Conservation (phyloP, 2,329 filamentous ascomycete genomes). For the Ophiostoma perfectum region DNA sequence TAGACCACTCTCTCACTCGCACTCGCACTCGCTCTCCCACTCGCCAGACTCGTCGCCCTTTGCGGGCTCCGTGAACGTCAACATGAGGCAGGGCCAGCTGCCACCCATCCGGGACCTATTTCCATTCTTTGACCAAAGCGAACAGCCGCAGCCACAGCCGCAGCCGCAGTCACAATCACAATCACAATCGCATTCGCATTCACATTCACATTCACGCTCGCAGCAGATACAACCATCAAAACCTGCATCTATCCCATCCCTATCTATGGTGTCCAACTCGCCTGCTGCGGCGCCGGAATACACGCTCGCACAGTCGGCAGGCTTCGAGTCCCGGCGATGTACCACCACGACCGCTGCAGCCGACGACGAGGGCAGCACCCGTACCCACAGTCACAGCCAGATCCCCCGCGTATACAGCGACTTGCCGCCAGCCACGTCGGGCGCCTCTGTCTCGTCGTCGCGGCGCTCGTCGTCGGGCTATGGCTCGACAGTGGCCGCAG, state of each 20-base stretch:
- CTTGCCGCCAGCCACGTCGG: not conserved
- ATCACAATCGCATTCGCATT: not conserved
- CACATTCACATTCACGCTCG: not conserved
- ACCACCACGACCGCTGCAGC: no score
- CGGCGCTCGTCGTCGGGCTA: conserved; percentile 9
- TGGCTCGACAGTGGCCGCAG: not conserved
- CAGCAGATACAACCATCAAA: no score
- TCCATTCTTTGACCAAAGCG: not conserved
- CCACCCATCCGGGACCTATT: not conserved
- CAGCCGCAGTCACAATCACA: not conserved
- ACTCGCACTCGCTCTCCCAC: not conserved
- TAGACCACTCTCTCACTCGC: not conserved
- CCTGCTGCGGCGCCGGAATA: not conserved
- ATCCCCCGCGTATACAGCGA: not conserved
- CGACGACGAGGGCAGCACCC: not conserved
- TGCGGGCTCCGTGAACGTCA: not conserved
- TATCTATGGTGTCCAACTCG: not conserved
- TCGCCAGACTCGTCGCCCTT: not conserved
- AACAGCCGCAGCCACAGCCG: not conserved
- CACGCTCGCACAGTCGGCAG: not conserved
- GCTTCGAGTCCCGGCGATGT: not conserved
- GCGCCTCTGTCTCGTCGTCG: not conserved
- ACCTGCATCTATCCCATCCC: no score
- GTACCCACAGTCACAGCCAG: not conserved
- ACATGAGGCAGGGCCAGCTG: not conserved